Evolutionary conservation across 2,329 filamentous ascomycete genomes (phyloP).

Genomic region (Pseudopyricularia javanii): DNA sequence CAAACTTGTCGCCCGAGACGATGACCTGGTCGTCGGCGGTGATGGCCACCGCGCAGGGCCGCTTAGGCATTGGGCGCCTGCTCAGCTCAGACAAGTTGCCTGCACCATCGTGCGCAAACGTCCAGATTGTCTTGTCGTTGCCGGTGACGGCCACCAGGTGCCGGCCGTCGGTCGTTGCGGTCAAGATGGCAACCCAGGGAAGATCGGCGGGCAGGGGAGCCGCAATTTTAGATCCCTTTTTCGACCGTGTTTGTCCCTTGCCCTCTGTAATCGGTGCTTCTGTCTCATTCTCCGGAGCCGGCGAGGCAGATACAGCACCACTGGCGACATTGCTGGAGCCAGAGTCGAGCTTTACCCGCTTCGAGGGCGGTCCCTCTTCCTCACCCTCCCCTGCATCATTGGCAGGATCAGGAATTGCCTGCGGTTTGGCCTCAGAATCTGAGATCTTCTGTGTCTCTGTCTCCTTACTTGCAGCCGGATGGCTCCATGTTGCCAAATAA

Average conservation of each 20-base stretch:
- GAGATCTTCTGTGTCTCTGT: conserved; percentile 3
- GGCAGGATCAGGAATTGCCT: conserved; percentile 11
- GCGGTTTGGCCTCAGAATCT: not conserved
- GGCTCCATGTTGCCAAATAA: conserved; percentile 50
- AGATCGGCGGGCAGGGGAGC: conserved; percentile 28
- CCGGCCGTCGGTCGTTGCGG: conserved; percentile 48
- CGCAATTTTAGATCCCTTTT: conserved; percentile 17
- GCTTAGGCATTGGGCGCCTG: conserved; percentile 81
- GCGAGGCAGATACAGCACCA: not conserved
- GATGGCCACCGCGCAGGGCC: conserved; percentile 65
- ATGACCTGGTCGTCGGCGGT: conserved; percentile 61
- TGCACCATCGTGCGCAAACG: conserved; percentile 56
- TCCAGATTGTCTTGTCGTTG: conserved; percentile 85
- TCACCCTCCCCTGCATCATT: conserved; percentile 14
- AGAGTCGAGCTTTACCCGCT: conserved; percentile 13
- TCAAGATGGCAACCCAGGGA: conserved; percentile 58
- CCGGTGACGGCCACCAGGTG: conserved; percentile 69
- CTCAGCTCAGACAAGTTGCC: conserved; percentile 56
- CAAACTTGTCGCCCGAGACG: conserved; percentile 85
- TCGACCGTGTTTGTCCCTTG: conserved; percentile 16
- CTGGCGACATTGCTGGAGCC: conserved; percentile 6
- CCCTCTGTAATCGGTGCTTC: conserved; percentile 4
- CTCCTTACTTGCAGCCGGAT: conserved; percentile 17
- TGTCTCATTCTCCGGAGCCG: not conserved
- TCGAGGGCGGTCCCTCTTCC: conserved; percentile 11